Evolutionary conservation across 331 rosid species (phyloP), one percentile per base, ranked within the genome.

Genomic region (Pyrus hybrid): DNA sequence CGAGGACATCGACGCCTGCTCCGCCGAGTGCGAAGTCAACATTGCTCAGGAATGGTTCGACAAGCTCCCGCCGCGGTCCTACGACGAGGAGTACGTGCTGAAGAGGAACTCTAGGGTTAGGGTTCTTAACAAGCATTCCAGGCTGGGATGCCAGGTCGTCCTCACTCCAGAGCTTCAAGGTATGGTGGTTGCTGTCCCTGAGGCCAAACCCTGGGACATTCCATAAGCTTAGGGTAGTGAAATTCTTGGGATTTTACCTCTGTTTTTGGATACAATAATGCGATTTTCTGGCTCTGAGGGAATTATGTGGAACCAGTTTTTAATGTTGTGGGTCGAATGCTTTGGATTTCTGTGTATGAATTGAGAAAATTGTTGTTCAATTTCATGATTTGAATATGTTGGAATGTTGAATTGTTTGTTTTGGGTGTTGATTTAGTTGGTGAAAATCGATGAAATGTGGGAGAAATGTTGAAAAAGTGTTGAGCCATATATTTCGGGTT

Each of bases 41-140:
- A 92, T 94, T 69, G 97, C 97, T 26, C 87, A 92, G 77, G 96
- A 94, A 21, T 92, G 99, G 99, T 83, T 92, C 56, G 91, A 94
- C 2, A 90, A 67, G 87, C 96, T 94, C 8, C 97, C 97, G 0
- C 87, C 92, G 1, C 83, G 91, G 20, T 73, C 93, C 49, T 92
- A 92, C 73, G 97, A 94, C 14, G 97, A 94, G 61, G 99, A 92
- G 77, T 92, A 88, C 62, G 83, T 94, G 28, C 93, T 90, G 51
- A 87, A 84, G 73, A 80, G 84, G n/a, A 83, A 83, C 53, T 68
- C 96, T 4, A 83, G 99, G 72, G 85, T 84, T 68, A 87, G 97
- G 80, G 63, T 83, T 68, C 78, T 94, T 37, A 94, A 91, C 86
- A 85, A 77, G 84, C 97, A 94, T 80, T 94, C 97, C 18, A 84